Base-by-base conservation (phyloP, 2,329 filamentous ascomycete genomes). In the Alternaria panax region DNA sequence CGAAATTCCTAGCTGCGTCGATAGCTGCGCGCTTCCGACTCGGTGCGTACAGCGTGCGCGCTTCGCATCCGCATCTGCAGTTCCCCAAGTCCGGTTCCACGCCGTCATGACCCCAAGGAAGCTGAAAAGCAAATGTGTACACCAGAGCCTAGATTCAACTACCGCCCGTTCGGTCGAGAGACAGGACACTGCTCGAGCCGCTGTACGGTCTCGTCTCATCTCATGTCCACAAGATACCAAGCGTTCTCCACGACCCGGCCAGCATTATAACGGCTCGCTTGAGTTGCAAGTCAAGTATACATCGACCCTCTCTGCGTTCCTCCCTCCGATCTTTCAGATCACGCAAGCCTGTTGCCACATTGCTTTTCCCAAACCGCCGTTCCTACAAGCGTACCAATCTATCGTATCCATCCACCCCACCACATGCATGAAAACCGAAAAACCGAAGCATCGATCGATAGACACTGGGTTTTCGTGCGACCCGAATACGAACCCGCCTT, bases 331-430 rank as follows among this genome's bases (percentile, higher is more conserved):
- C 20, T n/a, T 20, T 36, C 45, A 14, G 28, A 34, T 25, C 30
- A 48, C 45, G 30, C 38, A 16, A n/a, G 16, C 20, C 2, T 30
- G 20, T 48, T 48, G 45, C 45, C 30, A 48, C 45, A 7, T 48
- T 48, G 6, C 45, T 36, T 48, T 48, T 34, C 22, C 45, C 14
- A 47, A 48, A 48, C 45, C 45, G 22, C 45, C 45, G 45, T 36
- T 18, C 30, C 22, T 8, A 4, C 30, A 48, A 36, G 45, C 30
- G 45, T 48, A 36, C 45, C 45, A 22, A 34, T 34, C 45, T 48
- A 24, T 36, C 45, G 30, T 48, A 34, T 25, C 18, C 14, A 7
- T 34, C 20, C 22, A 47, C 14, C 30, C 45, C 45, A 48, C 45
- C 30, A 34, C 45, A 24, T 36, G 45, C 45, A 48, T 48, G 20